Evolutionary conservation across 805 yeast genomes (phyloP).

Genomic region (Lipomyces anomalus): DNA sequence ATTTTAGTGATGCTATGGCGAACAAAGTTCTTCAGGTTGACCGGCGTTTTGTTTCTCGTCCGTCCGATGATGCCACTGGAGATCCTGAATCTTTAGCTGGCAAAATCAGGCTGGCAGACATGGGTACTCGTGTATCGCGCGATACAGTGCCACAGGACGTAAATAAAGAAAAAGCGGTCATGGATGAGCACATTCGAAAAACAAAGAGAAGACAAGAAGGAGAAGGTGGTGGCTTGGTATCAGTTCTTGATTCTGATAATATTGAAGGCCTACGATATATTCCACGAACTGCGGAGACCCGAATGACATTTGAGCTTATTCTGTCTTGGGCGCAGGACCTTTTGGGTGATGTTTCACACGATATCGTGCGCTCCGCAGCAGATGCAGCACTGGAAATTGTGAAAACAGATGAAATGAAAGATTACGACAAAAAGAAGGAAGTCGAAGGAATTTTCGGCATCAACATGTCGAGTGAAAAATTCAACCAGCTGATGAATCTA

Average conservation of each 20-base stretch:
- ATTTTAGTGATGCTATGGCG: slow-evolving; percentile 50
- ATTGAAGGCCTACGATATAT: slow-evolving; percentile 53
- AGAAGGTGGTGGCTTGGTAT: slow-evolving; percentile 17
- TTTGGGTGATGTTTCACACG: slow-evolving; percentile 73
- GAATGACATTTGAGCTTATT: slow-evolving; percentile 49
- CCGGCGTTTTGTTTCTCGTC: slow-evolving; percentile 44
- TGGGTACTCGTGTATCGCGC: slow-evolving; percentile 50
- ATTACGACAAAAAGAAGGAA: slow-evolving; percentile 42
- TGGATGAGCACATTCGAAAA: slow-evolving; percentile 10
- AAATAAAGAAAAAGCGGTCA: slow-evolving; percentile 15
- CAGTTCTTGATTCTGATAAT: slow-evolving; percentile 34
- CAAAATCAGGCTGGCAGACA: slow-evolving; percentile 56
- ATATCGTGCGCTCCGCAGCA: slow-evolving; percentile 62
- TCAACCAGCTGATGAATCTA: slow-evolving; percentile 44
- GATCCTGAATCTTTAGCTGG: slow-evolving; percentile 73
- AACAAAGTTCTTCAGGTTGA: slow-evolving; percentile 65
- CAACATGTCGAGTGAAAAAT: slow-evolving; percentile 39
- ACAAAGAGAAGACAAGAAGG: slow-evolving; percentile 14
- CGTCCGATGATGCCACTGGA: slow-evolving; percentile 46
- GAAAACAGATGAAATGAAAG: slow-evolving; percentile 43
- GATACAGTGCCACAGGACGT: slow-evolving; percentile 24
- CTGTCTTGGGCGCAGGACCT: slow-evolving; percentile 51
- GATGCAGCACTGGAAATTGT: slow-evolving; percentile 56
- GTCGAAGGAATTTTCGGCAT: slow-evolving; percentile 47
- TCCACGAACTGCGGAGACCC: slow-evolving; percentile 54